Base-by-base conservation (phyloP, 2,329 filamentous ascomycete genomes). In the Colletotrichum abscissum region DNA sequence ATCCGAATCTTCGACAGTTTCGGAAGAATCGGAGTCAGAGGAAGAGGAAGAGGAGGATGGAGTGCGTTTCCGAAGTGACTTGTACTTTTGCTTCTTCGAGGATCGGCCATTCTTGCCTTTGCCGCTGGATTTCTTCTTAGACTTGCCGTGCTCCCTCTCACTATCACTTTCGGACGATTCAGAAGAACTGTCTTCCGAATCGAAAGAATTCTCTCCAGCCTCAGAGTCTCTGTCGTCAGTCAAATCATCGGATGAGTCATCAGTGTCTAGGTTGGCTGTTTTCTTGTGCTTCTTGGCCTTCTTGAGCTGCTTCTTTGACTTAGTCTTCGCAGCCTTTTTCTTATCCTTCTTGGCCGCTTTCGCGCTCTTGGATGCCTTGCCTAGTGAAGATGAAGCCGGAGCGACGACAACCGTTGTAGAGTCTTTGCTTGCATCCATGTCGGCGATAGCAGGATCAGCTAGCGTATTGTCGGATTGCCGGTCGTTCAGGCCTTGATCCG, bases 271-370 rank as follows among this genome's bases (percentile, higher is more conserved):
- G n/a, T n/a, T 4, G 7, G 33, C 5, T 12, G 8, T n/a, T 8
- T 38, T 72, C 6, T 57, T 72, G 11, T 67, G 26, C 57, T 63
- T 72, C 35, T 24, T 67, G 4, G 26, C 14, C 28, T 54, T 54
- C 12, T 55, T 72, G 3, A 22, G 33, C 5, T 12, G 24, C 28
- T 58, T 72, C 57, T 63, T 58, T 7, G 16, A 24, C n/a, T 49
- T 63, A 26, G 62, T 30, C n/a, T 26, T 58, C 1, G 16, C 11
- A 1, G 46, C n/a, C n/a, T 49, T 69, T 46, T 72, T 72, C 28
- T 56, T 54, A 26, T 5, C 30, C 3, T 26, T 6, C 7, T 33
- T 38, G 46, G 19, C 19, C 19, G 8, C 42, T 4, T 49, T 49
- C 42, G 30, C 7, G 22, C 1, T 38, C 14, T n/a, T 12, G 1